Evolutionary conservation across 352 stramenopile genomes (phyloP), one percentile per base, ranked within the genome.

Genomic region (Peronospora farinosa): DNA sequence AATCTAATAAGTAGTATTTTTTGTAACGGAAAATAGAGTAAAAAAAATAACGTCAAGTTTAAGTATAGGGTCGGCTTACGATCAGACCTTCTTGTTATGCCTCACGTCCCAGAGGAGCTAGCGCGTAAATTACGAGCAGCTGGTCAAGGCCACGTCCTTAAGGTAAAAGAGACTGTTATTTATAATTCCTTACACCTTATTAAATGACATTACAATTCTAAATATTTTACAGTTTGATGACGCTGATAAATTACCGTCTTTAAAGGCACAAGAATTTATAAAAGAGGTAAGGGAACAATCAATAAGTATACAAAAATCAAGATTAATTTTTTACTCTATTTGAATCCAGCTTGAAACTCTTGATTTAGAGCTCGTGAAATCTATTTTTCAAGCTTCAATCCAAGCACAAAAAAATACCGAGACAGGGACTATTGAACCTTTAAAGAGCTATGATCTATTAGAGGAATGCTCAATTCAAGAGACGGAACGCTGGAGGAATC

Each of bases 141-240:
- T 33, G 53, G 74, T 25, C 80, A 92, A 57, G 72, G 70, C 39
- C 80, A 92, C 37, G 68, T 92, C 9, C 72, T 92, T 25, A 79
- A 88, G 72, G 80, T 74, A 17, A 44, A 30, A 13, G 5, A 7
- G n/a, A n/a, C n/a, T n/a, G n/a, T n/a, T n/a, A n/a, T n/a, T n/a
- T n/a, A n/a, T n/a, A n/a, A n/a, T n/a, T n/a, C n/a, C n/a, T n/a
- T n/a, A n/a, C n/a, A n/a, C n/a, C n/a, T n/a, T n/a, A n/a, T n/a
- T n/a, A n/a, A n/a, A n/a, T n/a, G n/a, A n/a, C n/a, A n/a, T n/a
- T n/a, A n/a, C n/a, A n/a, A n/a, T n/a, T n/a, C n/a, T n/a, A n/a
- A n/a, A n/a, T n/a, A n/a, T n/a, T n/a, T 11, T 12, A 35, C 42
- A 92, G 80, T 92, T 92, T 52, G 85, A 89, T 43, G 67, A 86